Conservation (phyloP, 73 alveolate genomes). For the Paramecium bursaria region DNA sequence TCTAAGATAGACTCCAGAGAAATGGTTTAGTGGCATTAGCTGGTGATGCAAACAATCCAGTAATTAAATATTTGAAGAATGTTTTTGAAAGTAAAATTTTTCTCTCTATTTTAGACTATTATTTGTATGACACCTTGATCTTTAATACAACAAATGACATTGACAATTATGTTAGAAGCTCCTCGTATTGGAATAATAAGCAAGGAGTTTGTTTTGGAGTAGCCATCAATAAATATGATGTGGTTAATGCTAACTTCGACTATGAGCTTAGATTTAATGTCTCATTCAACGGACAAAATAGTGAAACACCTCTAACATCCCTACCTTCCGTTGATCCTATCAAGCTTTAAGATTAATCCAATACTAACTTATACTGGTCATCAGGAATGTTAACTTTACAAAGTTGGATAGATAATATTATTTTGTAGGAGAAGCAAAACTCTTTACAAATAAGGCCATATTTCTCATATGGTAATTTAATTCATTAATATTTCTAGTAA, state of each 20-base stretch:
- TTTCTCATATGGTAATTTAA: neutral
- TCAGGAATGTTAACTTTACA: conserved; percentile 27
- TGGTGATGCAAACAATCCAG: conserved; percentile 16
- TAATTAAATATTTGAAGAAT: neutral
- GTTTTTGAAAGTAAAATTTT: conserved; percentile 6
- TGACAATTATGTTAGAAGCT: neutral
- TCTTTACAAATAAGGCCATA: neutral
- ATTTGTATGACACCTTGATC: neutral
- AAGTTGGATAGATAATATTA: conserved; percentile 60
- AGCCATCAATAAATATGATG: neutral
- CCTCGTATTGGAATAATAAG: neutral
- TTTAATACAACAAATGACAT: neutral
- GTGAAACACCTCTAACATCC: conserved; percentile 10
- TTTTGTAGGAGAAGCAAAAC: conserved; percentile 8
- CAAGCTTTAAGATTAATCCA: neutral
- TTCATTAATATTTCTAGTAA: conserved; percentile 1
- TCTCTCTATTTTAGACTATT: neutral
- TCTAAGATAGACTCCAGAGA: conserved; percentile 15
- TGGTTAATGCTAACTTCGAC: neutral
- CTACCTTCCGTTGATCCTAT: conserved; percentile 30
- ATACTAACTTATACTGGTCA: neutral
- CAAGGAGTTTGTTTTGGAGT: conserved; percentile 49
- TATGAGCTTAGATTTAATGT: conserved; percentile 41
- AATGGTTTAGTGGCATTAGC: conserved; percentile 61
- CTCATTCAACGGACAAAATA: no score